phyloP scores from a whole-genome alignment of 2,329 filamentous ascomycete genomes.

The Ceratocystis lukuohia region DNA sequence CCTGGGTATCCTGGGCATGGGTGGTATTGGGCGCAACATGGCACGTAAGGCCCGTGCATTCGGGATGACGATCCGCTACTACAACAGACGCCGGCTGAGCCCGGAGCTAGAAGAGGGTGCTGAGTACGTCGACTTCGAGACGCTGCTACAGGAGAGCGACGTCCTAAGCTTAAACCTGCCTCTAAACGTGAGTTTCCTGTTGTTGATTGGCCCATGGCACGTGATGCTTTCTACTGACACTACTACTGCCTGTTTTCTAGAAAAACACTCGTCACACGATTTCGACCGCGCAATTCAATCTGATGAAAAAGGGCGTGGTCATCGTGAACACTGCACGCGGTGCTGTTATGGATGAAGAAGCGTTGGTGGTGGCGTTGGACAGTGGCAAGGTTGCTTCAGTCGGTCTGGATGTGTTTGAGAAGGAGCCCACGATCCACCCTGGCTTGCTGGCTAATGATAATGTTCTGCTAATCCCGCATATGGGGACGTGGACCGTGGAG shows the following conservation, averaged over 20 bases:
- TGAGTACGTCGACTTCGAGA: constrained; percentile 60
- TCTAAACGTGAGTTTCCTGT: constrained; percentile 51
- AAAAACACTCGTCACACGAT: constrained; percentile 61
- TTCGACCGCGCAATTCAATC: constrained; percentile 52
- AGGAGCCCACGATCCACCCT: constrained; percentile 64
- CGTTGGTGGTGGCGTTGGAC: constrained; percentile 60
- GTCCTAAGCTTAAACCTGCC: constrained; percentile 71
- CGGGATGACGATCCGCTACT: constrained; percentile 61
- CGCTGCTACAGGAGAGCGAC: constrained; percentile 55
- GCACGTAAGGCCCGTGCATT: constrained; percentile 62
- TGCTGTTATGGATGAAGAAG: constrained; percentile 68
- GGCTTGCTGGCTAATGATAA: constrained; percentile 56
- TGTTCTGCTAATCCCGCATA: constrained; percentile 67
- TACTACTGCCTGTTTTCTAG: constrained; percentile 25
- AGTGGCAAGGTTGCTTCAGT: constrained; percentile 55
- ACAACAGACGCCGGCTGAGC: constrained; percentile 53
- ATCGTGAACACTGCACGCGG: constrained; percentile 75
- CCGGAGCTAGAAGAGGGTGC: constrained; percentile 44
- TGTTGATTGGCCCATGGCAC: not conserved
- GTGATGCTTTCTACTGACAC: not conserved
- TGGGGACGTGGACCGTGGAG: constrained; percentile 71
- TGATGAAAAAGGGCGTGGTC: constrained; percentile 66
- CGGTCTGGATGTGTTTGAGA: constrained; percentile 71
- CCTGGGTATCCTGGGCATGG: constrained; percentile 74
- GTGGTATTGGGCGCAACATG: constrained; percentile 67